Evolutionary conservation across 768 basidiomycete genomes (phyloP), one percentile per base, ranked within the genome.

Genomic region (Cystobasidium onofrii): DNA sequence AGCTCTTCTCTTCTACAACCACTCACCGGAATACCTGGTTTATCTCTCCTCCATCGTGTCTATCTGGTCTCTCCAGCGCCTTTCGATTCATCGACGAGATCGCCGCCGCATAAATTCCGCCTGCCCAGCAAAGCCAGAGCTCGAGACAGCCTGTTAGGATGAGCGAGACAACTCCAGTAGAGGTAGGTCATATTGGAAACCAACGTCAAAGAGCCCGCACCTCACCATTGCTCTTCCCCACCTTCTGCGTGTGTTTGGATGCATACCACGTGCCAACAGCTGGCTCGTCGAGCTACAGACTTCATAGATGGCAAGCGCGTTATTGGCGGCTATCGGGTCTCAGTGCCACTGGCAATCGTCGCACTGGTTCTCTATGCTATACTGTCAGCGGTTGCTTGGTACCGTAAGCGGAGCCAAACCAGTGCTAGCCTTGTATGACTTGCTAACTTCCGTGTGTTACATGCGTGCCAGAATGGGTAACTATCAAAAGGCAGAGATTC

Each of bases 271-370:
- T 50, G 10, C 41, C 18, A 7, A 4, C 46, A 60, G 33, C 57
- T 60, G 12, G 25, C 57, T 34, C 25, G 9, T 4, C 57, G 57
- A 12, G 57, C 57, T 27, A 2, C 4, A 12, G 46, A 60, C 25
- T 60, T 60, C 20, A 34, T 60, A 4, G 63, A 64, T 64, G 63
- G 63, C 7, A 64, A 39, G 33, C 73, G 73, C 39, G 52, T 63
- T 27, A 60, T 75, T 12, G 70, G 69, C 0, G 75, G 75, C 39
- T 75, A 57, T 43, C 9, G 20, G n/a, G 67, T 69, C 0, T 44
- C 29, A 7, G 12, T 75, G 52, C 20, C 54, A 0, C 70, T 75
- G 10, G 23, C 63, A 12, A 64, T 66, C 1, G n/a, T 73, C 31
- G 75, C 50, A 18, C 29, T 75, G 23, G 75, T 36, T 4, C n/a